Base-by-base conservation (phyloP, 805 yeast species). In the Cyberlindnera nakhonratchasimensis region DNA sequence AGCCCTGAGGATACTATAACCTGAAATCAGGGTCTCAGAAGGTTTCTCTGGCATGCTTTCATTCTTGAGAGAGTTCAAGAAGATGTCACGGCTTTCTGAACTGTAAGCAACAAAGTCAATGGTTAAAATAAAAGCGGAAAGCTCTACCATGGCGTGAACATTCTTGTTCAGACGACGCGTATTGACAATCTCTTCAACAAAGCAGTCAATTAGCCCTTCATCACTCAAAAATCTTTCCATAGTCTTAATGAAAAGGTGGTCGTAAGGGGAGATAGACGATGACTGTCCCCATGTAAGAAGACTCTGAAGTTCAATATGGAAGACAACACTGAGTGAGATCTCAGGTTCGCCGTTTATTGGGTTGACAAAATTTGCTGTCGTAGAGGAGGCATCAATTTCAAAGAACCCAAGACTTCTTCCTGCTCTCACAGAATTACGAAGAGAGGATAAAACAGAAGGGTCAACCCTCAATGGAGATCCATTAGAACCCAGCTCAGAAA, bases 211-310 rank as follows among this genome's bases (percentile, higher is more conserved):
- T 4, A 54, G 37, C 7, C 34, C 21, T 6, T 42, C 50, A 12
- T 45, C 47, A 9, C 58, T 61, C 7, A 55, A n/a, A 2, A 55
- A 19, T 20, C 47, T 26, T 4, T 39, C 21, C 37, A 54, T 34
- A 6, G 39, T 42, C 2, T 43, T 16, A 2, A 57, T 31, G 20
- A 51, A 40, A 12, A 43, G 47, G 19, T 46, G 50, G 32, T 58
- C 57, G 22, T 52, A 50, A 1, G 23, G 29, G n/a, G 57, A 43
- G 6, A 48, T 18, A 1, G 43, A 35, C 1, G 57, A 46, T 1
- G 55, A 45, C 29, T 56, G 61, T 13, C 47, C 51, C 58, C 59
- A 57, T 8, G 51, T 46, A 14, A 57, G 12, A 8, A 57, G 34
- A 0, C 34, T 20, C 12, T 53, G 53, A 35, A 58, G 46, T 34